A percentile compares a stretch with the other conserved stretches of the same genome.
Evolutionary conservation across 108 stramenopile genomes (phyloP).

Genomic region (Mediolabrus comicus): DNA sequence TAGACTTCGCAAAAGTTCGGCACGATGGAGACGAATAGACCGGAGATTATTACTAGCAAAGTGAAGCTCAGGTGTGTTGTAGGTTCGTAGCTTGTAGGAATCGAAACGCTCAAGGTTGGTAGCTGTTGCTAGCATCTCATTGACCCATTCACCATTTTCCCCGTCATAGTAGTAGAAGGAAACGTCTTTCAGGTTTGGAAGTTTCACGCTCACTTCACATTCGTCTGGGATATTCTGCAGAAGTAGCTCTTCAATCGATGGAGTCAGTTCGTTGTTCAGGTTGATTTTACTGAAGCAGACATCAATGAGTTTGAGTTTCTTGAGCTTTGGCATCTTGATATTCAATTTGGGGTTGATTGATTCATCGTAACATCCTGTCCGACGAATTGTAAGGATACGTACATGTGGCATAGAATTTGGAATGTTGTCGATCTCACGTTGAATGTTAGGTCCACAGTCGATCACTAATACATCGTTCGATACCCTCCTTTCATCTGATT

Average conservation of each 20-base stretch:
- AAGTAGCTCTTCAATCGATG: background rate
- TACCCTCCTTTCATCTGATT: background rate
- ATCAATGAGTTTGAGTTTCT: background rate
- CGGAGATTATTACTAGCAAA: background rate
- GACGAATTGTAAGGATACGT: background rate
- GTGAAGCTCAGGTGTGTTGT: background rate
- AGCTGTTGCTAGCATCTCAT: background rate
- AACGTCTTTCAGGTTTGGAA: background rate
- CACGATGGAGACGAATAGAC: constrained; percentile 1
- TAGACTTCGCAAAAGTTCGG: background rate
- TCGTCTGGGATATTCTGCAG: background rate
- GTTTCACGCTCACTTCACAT: background rate
- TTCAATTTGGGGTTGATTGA: background rate
- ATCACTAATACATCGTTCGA: background rate
- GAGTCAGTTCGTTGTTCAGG: background rate
- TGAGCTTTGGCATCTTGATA: background rate
- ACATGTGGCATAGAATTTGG: background rate
- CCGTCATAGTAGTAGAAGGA: background rate
- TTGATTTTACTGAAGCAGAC: background rate
- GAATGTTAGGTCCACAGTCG: background rate
- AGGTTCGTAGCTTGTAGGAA: background rate
- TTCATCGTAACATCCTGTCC: background rate
- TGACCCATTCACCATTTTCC: background rate
- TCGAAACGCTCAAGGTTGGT: background rate
- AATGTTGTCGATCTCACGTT: background rate